Base-by-base conservation (phyloP, 1,284 basidiomycete species). In the Rhizoctonia solani region DNA sequence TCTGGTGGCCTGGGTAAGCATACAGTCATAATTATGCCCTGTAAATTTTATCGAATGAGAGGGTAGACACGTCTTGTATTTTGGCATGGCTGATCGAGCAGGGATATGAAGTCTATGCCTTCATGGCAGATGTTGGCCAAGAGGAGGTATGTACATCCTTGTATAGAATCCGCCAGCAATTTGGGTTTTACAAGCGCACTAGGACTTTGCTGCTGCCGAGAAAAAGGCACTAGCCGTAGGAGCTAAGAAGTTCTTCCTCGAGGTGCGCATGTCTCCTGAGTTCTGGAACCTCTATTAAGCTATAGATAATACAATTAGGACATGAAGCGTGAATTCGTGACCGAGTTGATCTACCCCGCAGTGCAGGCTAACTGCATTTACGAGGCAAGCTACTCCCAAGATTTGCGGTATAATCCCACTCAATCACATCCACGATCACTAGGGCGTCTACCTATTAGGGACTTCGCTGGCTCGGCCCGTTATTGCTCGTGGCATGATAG, bases 361-460 rank as follows among this genome's bases (percentile, higher is more conserved):
- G 88, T 99, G 29, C 96, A 99, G 81, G 93, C 93, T 71, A 99
- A 99, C 80, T 93, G 92, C 79, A 98, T 99, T 80, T 99, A 99
- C 81, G 97, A 99, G 83, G 91, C 88, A 23, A 44, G 58, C 44
- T 39, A 9, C 13, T 32, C 47, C 11, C 19, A 50, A 44, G 13
- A 29, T 49, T 27, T 50, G 19, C 32, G 39, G 6, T 32, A 49
- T 30, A 6, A 16, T 19, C 19, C 14, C 19, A 39, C 46, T 23
- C 19, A 39, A 47, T 49, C 47, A 46, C 19, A 3, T 13, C 29
- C 21, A 21, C 14, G 25, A n/a, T 16, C 14, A 50, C 14, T 63
- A 93, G 91, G 94, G 93, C 74, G 93, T 99, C 67, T 99, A 99
- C 81, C 90, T 99, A 47, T 89, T 99, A 69, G 97, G 96, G 53